Conservation (phyloP, 495 filamentous ascomycete genomes). For the Cudoniella acicularis region DNA sequence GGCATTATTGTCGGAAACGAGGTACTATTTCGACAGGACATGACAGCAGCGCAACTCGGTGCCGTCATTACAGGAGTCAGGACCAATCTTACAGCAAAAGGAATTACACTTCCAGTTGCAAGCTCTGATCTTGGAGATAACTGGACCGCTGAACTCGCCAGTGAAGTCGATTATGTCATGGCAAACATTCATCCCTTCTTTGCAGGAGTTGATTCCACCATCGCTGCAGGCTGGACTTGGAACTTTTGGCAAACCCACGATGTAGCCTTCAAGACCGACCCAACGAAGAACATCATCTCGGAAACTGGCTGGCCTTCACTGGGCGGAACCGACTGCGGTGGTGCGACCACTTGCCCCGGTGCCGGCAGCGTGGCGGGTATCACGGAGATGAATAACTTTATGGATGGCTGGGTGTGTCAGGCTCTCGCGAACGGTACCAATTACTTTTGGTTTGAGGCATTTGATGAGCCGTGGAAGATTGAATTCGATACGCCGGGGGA, state of each 20-base stretch:
- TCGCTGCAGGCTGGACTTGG: slow-evolving; percentile 80
- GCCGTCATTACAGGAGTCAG: slow-evolving; percentile 63
- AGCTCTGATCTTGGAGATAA: slow-evolving; percentile 89
- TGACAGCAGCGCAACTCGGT: slow-evolving; percentile 63
- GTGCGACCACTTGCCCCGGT: slow-evolving; percentile 47
- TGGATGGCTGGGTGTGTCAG: slow-evolving; percentile 82
- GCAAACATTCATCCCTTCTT: slow-evolving; percentile 98
- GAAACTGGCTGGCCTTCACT: slow-evolving; percentile 91
- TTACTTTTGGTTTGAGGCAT: slow-evolving; percentile 97
- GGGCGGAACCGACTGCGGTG: slow-evolving; percentile 78
- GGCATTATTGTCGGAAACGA: slow-evolving; percentile 94
- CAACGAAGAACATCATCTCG: slow-evolving; percentile 68
- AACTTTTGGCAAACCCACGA: slow-evolving; percentile 71
- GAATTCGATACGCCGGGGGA: slow-evolving; percentile 62
- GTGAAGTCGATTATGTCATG: slow-evolving; percentile 82
- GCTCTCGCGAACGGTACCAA: slow-evolving; percentile 75
- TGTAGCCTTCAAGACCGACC: slow-evolving; percentile 54
- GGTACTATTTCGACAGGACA: slow-evolving; percentile 76
- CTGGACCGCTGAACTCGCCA: slow-evolving; percentile 68
- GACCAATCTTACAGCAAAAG: slow-evolving; percentile 61
- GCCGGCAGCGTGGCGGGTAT: slow-evolving; percentile 79
- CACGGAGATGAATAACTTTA: slow-evolving; percentile 77
- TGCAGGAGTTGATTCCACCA: slow-evolving; percentile 64
- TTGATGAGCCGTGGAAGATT: slow-evolving; percentile 94
- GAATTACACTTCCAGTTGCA: slow-evolving; percentile 70